These are phyloP conservation scores for Taxawa tesnikishii DNA, from an alignment of 2,329 filamentous ascomycete species.

Conservation along the genomic window DNA sequence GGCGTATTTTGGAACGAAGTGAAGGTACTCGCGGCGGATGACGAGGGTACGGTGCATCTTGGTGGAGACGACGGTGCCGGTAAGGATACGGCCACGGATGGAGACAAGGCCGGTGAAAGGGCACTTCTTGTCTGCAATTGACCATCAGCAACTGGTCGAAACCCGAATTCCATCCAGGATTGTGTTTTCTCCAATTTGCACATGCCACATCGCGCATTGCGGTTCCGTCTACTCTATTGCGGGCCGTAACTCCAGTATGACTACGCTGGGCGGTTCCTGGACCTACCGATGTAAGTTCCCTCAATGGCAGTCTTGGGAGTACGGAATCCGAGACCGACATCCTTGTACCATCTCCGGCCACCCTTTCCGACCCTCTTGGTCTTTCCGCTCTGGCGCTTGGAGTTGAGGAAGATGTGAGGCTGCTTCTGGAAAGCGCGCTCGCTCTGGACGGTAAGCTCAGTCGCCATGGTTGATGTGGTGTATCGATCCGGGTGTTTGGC, in stretches of 20 bases:
- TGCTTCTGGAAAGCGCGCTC: slow-evolving; percentile 99
- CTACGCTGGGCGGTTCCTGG: background rate
- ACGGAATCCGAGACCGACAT: slow-evolving; percentile 97
- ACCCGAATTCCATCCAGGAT: too few species aligned
- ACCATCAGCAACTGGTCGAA: slow-evolving; percentile 6
- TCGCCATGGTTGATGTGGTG: slow-evolving; percentile 66
- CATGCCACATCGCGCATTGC: too few species aligned
- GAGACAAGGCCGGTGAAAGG: slow-evolving; percentile 98
- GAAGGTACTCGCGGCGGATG: slow-evolving; percentile 99
- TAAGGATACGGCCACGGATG: slow-evolving; percentile 99
- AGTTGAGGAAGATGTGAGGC: slow-evolving; percentile 99
- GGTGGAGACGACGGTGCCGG: slow-evolving; percentile 96
- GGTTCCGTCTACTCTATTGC: too few species aligned
- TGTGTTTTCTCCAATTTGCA: too few species aligned
- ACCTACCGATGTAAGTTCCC: slow-evolving; percentile 95
- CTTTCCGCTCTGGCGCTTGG: slow-evolving; percentile 81
- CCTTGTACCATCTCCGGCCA: slow-evolving; percentile 97
- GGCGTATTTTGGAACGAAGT: slow-evolving; percentile 99
- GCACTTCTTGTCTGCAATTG: slow-evolving; percentile 92
- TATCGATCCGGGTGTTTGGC: slow-evolving; percentile 7
- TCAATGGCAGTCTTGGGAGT: slow-evolving; percentile 98
- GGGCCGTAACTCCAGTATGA: slow-evolving; percentile 1
- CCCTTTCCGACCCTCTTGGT: slow-evolving; percentile 74
- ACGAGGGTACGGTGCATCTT: slow-evolving; percentile 99
- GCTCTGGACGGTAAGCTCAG: slow-evolving; percentile 98